A percentile compares a stretch with the other conserved stretches of the same genome.
These are phyloP conservation scores for Trapa bicornis DNA, from an alignment of 345 rosid genomes.

Conservation along the genomic window DNA sequence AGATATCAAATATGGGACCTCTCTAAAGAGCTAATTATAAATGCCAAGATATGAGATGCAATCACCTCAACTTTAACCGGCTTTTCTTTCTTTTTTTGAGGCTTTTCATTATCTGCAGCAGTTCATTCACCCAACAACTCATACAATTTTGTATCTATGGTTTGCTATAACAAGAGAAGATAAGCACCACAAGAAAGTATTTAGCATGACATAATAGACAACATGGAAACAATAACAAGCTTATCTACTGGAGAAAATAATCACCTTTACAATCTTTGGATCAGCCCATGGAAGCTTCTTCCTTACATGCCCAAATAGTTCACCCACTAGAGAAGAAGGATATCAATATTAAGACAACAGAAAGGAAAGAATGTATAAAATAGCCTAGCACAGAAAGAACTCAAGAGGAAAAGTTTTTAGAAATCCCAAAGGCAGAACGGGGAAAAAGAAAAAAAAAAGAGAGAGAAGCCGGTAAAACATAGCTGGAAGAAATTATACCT, in stretches of 20 bases:
- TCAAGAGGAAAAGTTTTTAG: neutral
- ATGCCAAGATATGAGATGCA: slow-evolving; percentile 1
- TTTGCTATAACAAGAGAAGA: slow-evolving; percentile 36
- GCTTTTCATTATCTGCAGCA: slow-evolving; percentile 85
- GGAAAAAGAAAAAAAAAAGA: neutral
- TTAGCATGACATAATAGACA: neutral
- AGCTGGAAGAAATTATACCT: neutral
- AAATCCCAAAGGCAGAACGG: neutral
- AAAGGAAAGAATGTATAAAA: neutral
- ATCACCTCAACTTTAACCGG: slow-evolving; percentile 71
- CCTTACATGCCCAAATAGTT: slow-evolving; percentile 58
- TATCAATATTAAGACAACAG: neutral
- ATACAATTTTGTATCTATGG: slow-evolving; percentile 54
- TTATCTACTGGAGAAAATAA: neutral
- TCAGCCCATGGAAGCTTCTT: slow-evolving; percentile 92
- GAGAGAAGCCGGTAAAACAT: neutral
- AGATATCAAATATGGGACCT: neutral
- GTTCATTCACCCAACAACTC: slow-evolving; percentile 88
- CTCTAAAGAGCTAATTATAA: neutral
- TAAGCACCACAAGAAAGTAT: neutral
- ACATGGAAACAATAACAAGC: neutral
- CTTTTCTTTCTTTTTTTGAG: slow-evolving; percentile 86
- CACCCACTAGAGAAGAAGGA: slow-evolving; percentile 37
- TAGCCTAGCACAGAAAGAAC: neutral
- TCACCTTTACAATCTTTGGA: slow-evolving; percentile 76